phyloP scores from a whole-genome alignment of 352 stramenopile genomes.

The Peronospora belbahrii region DNA sequence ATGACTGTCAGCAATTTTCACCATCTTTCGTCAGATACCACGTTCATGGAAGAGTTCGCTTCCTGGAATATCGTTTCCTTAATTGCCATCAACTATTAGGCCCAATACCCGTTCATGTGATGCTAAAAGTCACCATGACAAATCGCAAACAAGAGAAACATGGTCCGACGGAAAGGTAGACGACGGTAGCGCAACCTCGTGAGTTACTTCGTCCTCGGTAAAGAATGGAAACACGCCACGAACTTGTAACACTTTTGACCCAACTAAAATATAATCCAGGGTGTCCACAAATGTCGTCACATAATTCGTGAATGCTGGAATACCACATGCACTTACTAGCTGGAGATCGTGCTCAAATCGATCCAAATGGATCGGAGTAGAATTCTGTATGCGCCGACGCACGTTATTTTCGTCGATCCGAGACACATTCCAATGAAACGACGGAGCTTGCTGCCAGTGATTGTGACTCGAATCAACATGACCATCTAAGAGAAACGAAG shows the following conservation, averaged over 20 bases:
- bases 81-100: no score
- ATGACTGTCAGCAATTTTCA: no score
- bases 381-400: neutral
- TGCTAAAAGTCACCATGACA: constrained; percentile 48
- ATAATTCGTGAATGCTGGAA: constrained; percentile 69
- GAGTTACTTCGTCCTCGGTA: constrained; percentile 43
- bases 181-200: constrained; percentile 58
- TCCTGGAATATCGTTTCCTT: no score
- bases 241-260: constrained; percentile 29
- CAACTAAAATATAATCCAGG: constrained; percentile 66
- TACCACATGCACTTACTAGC: constrained; percentile 48
- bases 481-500: constrained; percentile 45
- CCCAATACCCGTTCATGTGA: no score
- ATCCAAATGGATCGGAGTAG: constrained; percentile 6
- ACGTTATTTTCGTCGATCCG: constrained; percentile 1
- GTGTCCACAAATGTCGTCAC: constrained; percentile 53
- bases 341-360: constrained; percentile 38
- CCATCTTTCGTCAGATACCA: no score
- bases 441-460: constrained; percentile 43
- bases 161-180: constrained; percentile 75
- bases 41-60: no score
- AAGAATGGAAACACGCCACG: constrained; percentile 56
- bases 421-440: constrained; percentile 42
- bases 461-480: constrained; percentile 36
- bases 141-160: constrained; percentile 64